phyloP scores from a whole-genome alignment of 140 eudicot genomes.

The Eryngium alpinum region DNA sequence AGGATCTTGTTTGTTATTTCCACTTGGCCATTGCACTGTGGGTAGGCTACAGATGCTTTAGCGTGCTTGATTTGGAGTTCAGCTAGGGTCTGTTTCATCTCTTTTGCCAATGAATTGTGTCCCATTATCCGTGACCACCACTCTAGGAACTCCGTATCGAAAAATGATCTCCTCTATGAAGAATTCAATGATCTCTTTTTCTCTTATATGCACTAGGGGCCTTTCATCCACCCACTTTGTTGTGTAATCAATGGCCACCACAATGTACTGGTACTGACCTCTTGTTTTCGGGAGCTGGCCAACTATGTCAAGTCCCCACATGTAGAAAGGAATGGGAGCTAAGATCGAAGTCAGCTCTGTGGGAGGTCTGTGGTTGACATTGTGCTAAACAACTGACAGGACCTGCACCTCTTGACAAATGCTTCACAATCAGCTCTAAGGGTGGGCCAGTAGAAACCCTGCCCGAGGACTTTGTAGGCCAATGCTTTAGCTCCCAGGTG shows the following conservation, averaged over 20 bases:
- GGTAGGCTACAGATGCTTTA: not conserved
- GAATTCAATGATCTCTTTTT: too few relatives aligned
- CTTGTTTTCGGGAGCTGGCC: not conserved
- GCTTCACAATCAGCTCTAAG: not conserved
- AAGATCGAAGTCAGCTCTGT: not conserved
- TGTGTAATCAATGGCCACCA: too few relatives aligned
- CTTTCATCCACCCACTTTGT: too few relatives aligned
- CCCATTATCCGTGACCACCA: too few relatives aligned
- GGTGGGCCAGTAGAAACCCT: not conserved
- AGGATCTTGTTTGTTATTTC: too few relatives aligned
- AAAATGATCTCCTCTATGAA: too few relatives aligned
- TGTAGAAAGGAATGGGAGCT: not conserved
- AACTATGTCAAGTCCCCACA: not conserved
- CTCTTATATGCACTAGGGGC: too few relatives aligned
- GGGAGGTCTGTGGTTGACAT: not conserved
- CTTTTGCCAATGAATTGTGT: too few relatives aligned
- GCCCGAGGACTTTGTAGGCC: not conserved
- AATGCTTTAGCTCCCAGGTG: not conserved
- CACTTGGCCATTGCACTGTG: too few relatives aligned
- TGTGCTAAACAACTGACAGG: not conserved
- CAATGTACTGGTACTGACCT: not conserved
- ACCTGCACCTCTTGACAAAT: not conserved
- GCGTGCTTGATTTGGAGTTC: not conserved
- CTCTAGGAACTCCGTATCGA: too few relatives aligned
- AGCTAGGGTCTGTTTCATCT: too few relatives aligned